These are phyloP conservation scores for Suhomyces kunorum DNA, from an alignment of 1,139 yeast genomes.

Conservation along the genomic window DNA sequence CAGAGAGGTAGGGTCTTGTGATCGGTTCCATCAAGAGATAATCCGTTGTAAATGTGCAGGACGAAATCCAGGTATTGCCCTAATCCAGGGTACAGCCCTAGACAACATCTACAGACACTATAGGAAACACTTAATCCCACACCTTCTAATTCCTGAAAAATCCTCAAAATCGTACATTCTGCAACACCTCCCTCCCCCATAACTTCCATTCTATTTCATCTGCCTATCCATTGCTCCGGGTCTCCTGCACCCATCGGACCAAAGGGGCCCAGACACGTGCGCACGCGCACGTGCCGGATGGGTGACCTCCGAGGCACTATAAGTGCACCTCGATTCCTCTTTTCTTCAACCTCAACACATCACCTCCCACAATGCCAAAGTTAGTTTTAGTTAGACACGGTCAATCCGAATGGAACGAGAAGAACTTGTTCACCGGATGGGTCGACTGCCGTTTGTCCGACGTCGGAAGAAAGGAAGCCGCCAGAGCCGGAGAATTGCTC, in stretches of 20 bases:
- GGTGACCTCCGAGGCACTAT: conserved; percentile 29
- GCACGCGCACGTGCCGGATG: conserved; percentile 19
- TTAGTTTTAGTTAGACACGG: conserved; percentile 94
- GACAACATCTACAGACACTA: too few relatives aligned
- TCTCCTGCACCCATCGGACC: conserved; percentile 1
- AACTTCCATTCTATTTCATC: too few relatives aligned
- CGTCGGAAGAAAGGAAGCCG: conserved; percentile 86
- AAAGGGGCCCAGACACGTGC: conserved; percentile 11
- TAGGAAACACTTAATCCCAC: too few relatives aligned
- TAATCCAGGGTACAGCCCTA: too few relatives aligned
- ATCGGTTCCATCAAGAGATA: too few relatives aligned
- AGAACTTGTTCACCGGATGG: conserved; percentile 99
- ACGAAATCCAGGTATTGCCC: too few relatives aligned
- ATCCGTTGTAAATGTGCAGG: too few relatives aligned
- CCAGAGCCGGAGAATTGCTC: conserved; percentile 89
- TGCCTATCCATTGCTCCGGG: too few relatives aligned
- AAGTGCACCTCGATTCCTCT: conserved; percentile 1
- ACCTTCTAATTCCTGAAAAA: too few relatives aligned
- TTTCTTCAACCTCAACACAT: conserved; percentile 3
- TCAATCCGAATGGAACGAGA: conserved; percentile 98
- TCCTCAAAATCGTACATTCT: too few relatives aligned
- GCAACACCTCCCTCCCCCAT: not conserved
- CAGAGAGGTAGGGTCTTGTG: too few relatives aligned
- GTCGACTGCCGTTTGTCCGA: conserved; percentile 89
- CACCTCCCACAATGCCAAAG: conserved; percentile 50